Base-by-base conservation (phyloP, 1,139 yeast species). In the Spencermartinsiella ligniputridi region DNA sequence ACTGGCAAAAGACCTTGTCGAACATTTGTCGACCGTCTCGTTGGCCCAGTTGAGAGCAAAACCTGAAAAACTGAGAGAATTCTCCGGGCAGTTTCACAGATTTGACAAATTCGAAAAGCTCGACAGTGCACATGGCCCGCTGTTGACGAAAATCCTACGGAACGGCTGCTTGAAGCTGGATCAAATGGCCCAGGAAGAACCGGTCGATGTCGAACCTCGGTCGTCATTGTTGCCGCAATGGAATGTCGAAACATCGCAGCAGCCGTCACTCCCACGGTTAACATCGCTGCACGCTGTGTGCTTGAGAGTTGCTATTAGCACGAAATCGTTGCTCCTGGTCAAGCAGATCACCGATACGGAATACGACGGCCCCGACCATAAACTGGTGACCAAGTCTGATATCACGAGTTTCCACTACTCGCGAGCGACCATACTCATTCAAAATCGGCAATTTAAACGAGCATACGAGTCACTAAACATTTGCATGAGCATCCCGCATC, bases 391-490 rank as follows among this genome's bases (percentile, higher is more conserved):
- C 3, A 17, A 20, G 11, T 17, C 32, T 4, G 49, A 50, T 27
- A 30, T 53, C 12, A 20, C 46, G 12, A 24, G 37, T 15, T 62
- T 50, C 47, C 60, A 61, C 45, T 56, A 49, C 44, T 55, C 50
- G 40, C 57, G 55, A 1, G 60, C 54, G 2, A 41, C 46, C 15
- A 45, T 59, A 4, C 48, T 53, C 25, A 42, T 53, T 27, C 48
- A 51, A 5, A 27, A 43, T 35, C 43, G 48, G 33, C 45, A 54
- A 3, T 57, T 45, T 44, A 42, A 46, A 5, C 44, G 45, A 29
- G 66, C 66, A 2, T 35, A 38, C 12, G 56, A 55, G 37, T 50
- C 47, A 35, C 41, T 59, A 17, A 44, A 51, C 3, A 51, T 55
- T 38, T 61, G 52, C 6, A 45, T 57, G 25, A 48, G 51, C 33